These are phyloP conservation scores for Scheffersomyces cryptocercus DNA, from an alignment of 1,139 yeast genomes.

Conservation along the genomic window DNA sequence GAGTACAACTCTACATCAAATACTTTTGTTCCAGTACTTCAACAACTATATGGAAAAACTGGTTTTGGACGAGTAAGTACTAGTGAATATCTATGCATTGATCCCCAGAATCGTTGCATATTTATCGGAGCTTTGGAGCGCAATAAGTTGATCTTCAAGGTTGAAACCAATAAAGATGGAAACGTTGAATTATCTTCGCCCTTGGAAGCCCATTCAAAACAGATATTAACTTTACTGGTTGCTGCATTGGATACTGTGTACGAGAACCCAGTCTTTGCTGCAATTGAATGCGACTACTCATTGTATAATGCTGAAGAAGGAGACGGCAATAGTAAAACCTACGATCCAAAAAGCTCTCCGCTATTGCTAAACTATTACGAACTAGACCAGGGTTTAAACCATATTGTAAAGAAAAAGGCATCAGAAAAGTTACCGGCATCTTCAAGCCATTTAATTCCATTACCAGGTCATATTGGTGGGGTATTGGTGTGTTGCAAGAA, in stretches of 20 bases:
- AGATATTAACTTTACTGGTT: conserved; percentile 53
- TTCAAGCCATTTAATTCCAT: conserved; percentile 32
- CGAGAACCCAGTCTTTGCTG: conserved; percentile 82
- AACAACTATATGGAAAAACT: conserved; percentile 72
- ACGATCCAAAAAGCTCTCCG: conserved; percentile 14
- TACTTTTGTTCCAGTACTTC: conserved; percentile 50
- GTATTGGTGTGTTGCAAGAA: conserved; percentile 41
- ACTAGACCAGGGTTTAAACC: conserved; percentile 82
- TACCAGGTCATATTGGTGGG: conserved; percentile 35
- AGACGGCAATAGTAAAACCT: conserved; percentile 22
- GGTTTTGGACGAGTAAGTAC: conserved; percentile 78
- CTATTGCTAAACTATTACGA: conserved; percentile 64
- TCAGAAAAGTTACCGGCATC: conserved; percentile 34
- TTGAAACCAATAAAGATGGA: conserved; percentile 43
- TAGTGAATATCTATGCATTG: conserved; percentile 73
- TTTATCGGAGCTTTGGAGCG: conserved; percentile 73
- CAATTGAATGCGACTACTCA: conserved; percentile 67
- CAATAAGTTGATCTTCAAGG: conserved; percentile 62
- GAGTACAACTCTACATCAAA: conserved; percentile 43
- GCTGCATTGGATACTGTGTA: conserved; percentile 71
- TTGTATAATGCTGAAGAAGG: conserved; percentile 7
- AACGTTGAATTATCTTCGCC: conserved; percentile 65
- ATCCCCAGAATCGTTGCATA: conserved; percentile 71
- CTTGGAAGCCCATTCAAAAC: conserved; percentile 60
- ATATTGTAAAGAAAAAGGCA: conserved; percentile 54